phyloP scores from a whole-genome alignment of 2,329 filamentous ascomycete species.

The Sporothrix protearum region DNA sequence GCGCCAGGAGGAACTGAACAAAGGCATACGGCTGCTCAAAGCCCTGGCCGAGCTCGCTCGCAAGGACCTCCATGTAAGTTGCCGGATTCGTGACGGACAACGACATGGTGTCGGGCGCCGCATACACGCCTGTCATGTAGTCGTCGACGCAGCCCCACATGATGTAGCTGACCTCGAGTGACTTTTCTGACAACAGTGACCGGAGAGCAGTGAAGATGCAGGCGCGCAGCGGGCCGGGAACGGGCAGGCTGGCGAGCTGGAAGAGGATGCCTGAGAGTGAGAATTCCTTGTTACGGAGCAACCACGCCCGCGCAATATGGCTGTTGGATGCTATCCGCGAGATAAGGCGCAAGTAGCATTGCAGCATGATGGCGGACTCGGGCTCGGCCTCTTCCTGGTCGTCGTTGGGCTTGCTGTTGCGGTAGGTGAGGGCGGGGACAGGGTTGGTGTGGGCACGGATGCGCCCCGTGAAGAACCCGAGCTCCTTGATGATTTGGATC shows the following conservation, averaged over 20 bases:
- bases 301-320: slow-evolving; percentile 65
- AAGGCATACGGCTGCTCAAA: slow-evolving; percentile 87
- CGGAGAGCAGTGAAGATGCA: slow-evolving; percentile 77
- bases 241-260: slow-evolving; percentile 71
- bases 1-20: slow-evolving; percentile 67
- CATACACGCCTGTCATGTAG: slow-evolving; percentile 66
- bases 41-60: slow-evolving; percentile 69
- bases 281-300: slow-evolving; percentile 59
- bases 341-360: slow-evolving; percentile 86
- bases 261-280: slow-evolving; percentile 72
- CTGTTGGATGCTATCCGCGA: slow-evolving; percentile 77
- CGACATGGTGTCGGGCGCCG: slow-evolving; percentile 35
- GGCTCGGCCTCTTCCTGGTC: slow-evolving; percentile 77
- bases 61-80: slow-evolving; percentile 57
- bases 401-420: slow-evolving; percentile 57
- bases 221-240: slow-evolving; percentile 73
- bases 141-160: slow-evolving; percentile 80
- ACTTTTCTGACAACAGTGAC: slow-evolving; percentile 72
- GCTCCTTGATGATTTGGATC: slow-evolving; percentile 85
- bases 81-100: slow-evolving; percentile 35
- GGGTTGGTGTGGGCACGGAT: slow-evolving; percentile 67
- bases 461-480: slow-evolving; percentile 77
- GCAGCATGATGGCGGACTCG: slow-evolving; percentile 93
- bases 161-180: slow-evolving; percentile 59
- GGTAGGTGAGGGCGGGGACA: slow-evolving; percentile 52